phyloP scores from a whole-genome alignment of 2,329 filamentous ascomycete species.

The Aspergillus caelatus region DNA sequence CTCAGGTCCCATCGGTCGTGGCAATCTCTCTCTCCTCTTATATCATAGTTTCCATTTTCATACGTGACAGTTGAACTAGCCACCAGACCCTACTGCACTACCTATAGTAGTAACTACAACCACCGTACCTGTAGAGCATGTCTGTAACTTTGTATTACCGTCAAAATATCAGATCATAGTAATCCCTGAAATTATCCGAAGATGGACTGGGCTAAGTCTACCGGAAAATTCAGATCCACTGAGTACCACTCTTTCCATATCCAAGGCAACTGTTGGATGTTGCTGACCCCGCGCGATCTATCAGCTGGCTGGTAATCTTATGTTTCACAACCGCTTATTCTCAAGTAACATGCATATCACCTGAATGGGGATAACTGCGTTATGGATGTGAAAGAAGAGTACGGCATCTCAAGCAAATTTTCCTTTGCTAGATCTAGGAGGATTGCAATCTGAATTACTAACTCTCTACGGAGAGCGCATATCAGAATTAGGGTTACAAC shows the following conservation, averaged over 20 bases:
- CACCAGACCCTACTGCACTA: background rate
- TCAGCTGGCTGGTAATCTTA: background rate
- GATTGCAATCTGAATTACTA: background rate
- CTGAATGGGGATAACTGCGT: background rate
- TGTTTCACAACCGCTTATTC: background rate
- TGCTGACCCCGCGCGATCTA: background rate
- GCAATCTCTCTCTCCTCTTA: background rate
- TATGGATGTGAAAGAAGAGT: background rate
- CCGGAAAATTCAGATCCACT: background rate
- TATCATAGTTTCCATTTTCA: background rate
- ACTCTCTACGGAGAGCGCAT: background rate
- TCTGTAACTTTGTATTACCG: constrained; percentile 1
- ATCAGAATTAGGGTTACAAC: background rate
- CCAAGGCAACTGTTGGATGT: background rate
- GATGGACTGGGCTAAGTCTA: background rate
- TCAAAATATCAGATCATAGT: background rate
- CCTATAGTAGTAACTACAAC: background rate
- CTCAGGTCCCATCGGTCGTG: background rate
- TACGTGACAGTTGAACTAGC: background rate
- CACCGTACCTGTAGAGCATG: background rate
- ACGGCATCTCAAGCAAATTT: background rate
- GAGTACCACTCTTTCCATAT: background rate
- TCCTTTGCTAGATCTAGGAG: background rate
- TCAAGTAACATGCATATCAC: background rate
- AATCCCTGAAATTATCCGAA: background rate